Conservation (phyloP, 2,329 filamentous ascomycete species). For the Trichoderma guizhouense region DNA sequence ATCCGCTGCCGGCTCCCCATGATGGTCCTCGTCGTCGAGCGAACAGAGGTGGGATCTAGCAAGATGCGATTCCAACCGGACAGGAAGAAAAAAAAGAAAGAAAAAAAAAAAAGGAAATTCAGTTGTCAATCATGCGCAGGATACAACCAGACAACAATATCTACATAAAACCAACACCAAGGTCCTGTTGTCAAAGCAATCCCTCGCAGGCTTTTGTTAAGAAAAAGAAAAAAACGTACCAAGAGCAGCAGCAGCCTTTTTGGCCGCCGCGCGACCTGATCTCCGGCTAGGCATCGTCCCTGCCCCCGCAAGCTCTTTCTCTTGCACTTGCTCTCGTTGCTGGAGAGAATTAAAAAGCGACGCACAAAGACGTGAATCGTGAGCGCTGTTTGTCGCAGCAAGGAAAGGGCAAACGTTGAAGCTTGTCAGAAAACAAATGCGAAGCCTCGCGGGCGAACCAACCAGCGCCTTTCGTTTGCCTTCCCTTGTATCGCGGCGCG, state of each 20-base stretch:
- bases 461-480: background rate
- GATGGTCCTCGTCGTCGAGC: background rate
- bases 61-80: background rate
- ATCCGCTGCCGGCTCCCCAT: constrained; percentile 32
- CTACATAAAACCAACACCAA: background rate
- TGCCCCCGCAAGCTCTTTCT: background rate
- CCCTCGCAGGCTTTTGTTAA: background rate
- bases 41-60: too few species aligned
- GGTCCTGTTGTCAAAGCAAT: background rate
- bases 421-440: constrained; percentile 9
- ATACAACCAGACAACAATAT: background rate
- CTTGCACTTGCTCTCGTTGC: background rate
- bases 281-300: constrained; percentile 40
- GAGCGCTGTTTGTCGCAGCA: background rate
- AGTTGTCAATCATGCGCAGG: background rate
- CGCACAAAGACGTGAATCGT: background rate
- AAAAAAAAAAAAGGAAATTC: background rate
- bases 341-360: background rate
- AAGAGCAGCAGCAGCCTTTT: constrained; percentile 51
- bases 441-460: constrained; percentile 7
- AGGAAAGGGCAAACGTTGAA: background rate
- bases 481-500: constrained; percentile 13
- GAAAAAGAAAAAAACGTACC: constrained; percentile 38
- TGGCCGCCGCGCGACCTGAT: constrained; percentile 52
- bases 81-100: background rate